Evolutionary conservation across 306 rosid genomes (phyloP).

Genomic region (Corylus heterophylla): DNA sequence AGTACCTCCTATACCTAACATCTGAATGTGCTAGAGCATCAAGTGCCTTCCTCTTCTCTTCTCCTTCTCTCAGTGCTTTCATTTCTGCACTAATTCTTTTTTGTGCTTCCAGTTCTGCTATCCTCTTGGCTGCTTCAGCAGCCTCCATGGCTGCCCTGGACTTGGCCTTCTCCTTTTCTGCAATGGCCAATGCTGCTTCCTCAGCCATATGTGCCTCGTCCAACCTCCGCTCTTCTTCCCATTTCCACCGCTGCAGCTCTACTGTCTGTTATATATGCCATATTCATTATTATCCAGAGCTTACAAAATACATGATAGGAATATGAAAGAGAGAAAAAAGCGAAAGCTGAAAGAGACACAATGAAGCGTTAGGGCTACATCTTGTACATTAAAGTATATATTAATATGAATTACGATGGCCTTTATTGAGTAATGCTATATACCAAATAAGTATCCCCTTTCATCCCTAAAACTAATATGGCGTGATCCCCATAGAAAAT

Average conservation of each 20-base stretch:
- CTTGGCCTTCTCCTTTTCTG: constrained; percentile 75
- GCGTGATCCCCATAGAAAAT: too few species aligned
- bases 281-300: too few species aligned
- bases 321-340: too few species aligned
- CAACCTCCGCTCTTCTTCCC: constrained; percentile 71
- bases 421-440: too few species aligned
- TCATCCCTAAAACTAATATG: too few species aligned
- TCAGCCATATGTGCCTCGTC: constrained; percentile 78
- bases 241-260: constrained; percentile 87
- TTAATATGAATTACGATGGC: too few species aligned
- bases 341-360: too few species aligned
- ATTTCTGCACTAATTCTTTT: constrained; percentile 77
- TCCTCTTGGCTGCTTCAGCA: constrained; percentile 83
- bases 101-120: constrained; percentile 81
- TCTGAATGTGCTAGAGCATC: constrained; percentile 53
- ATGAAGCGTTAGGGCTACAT: too few species aligned
- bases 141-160: constrained; percentile 91
- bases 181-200: constrained; percentile 78
- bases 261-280: constrained; percentile 47
- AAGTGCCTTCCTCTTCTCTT: constrained; percentile 62
- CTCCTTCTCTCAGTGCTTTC: constrained; percentile 72
- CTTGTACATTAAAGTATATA: too few species aligned
- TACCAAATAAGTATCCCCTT: too few species aligned
- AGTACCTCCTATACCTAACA: constrained; percentile 71
- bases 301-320: too few species aligned